phyloP scores from a whole-genome alignment of 305 asterid genomes.

The Fraxinus sp. region DNA sequence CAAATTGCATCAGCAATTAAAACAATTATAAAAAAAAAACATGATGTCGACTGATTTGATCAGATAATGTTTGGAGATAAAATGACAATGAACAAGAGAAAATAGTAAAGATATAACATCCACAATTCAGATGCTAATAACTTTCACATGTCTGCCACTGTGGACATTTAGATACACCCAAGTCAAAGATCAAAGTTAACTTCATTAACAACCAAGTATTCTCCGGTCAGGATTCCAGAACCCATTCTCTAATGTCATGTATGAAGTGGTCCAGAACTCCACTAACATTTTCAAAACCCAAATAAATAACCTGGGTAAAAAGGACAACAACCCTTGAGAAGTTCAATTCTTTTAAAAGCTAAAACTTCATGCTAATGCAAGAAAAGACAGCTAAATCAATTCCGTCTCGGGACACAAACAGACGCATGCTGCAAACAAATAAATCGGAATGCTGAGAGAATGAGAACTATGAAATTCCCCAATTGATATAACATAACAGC shows the following conservation, averaged over 20 bases:
- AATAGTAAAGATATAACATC: background rate
- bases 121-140: background rate
- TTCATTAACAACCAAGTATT: background rate
- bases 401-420: background rate
- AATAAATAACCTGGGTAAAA: background rate
- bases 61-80: background rate
- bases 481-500: background rate
- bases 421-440: background rate
- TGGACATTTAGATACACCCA: background rate
- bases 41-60: background rate
- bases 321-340: background rate
- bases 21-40: background rate
- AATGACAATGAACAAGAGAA: background rate
- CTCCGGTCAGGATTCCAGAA: background rate
- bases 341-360: background rate
- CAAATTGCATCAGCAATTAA: background rate
- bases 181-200: background rate
- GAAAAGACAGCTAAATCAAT: background rate
- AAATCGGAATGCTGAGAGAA: background rate
- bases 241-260: background rate
- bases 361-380: background rate
- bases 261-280: background rate
- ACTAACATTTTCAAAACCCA: background rate
- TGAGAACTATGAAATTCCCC: background rate
- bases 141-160: background rate